Evolutionary conservation across 108 stramenopile species (phyloP).

Genomic region (Cyclostephanos tholiformis): DNA sequence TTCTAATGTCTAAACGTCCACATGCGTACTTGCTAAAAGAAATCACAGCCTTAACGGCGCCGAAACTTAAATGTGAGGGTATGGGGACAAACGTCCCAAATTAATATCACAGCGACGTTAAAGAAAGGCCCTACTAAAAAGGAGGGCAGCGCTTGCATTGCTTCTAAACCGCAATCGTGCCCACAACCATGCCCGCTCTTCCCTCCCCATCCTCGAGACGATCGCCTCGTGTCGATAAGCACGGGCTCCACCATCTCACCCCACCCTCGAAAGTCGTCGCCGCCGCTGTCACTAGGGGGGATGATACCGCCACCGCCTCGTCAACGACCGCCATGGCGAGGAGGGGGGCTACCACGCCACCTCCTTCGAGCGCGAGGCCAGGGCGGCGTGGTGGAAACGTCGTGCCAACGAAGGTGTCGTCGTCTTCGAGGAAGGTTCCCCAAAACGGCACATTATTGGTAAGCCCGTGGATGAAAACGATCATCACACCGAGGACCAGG

Average conservation of each 20-base stretch:
- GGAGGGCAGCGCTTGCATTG: no score
- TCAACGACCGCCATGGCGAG: neutral
- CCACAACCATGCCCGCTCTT: no score
- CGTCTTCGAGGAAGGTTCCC: neutral
- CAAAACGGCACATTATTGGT: neutral
- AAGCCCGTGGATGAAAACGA: neutral
- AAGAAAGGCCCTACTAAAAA: no score
- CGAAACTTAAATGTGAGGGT: no score
- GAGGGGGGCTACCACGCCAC: neutral
- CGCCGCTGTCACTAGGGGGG: no score
- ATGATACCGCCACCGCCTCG: no score
- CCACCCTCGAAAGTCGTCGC: neutral
- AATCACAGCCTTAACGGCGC: no score
- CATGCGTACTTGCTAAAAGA: no score
- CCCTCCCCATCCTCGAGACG: neutral
- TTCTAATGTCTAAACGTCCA: no score
- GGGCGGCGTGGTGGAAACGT: neutral
- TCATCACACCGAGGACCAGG: conserved; percentile 17
- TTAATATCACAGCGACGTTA: no score
- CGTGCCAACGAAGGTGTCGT: neutral
- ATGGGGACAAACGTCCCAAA: no score
- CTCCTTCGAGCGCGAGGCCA: neutral
- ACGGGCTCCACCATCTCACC: neutral
- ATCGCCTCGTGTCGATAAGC: neutral
- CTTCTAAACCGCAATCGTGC: no score